Base-by-base conservation (phyloP, 495 filamentous ascomycete species). In the Evernia prunastri region DNA sequence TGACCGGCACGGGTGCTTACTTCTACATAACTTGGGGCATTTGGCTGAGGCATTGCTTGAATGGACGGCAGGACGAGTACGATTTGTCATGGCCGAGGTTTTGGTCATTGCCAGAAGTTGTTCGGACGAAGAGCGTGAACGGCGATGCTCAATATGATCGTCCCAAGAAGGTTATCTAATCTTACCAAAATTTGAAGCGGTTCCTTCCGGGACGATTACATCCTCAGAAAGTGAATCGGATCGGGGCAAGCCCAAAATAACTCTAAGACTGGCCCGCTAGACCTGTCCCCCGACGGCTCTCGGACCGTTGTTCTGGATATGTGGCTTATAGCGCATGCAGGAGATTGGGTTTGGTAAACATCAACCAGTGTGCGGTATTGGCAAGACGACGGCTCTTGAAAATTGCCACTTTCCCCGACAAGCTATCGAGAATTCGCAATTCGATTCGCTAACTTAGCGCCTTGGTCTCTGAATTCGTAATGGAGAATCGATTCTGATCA, bases 21-120 rank as follows among this genome's bases (percentile, higher is more conserved):
- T 84, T 88, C 66, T 89, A 93, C 71, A 91, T 96, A 64, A 75
- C 86, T 25, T 96, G 90, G 89, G 86, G 90, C 15, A 88, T 95
- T 31, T 96, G 90, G 87, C 80, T 95, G 12, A 85, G 89, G 43
- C 87, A 89, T 65, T 91, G 89, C 67, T 76, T 96, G 58, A 90
- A 93, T 64, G 80, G 86, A 7, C 81, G 81, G 25, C 90, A 94
- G 72, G 83, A 89, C 25, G 85, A 92, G 66, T 96, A 86, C 70
- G 78, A 84, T 69, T 74, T 96, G 61, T 70, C 81, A 60, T 97
- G 92, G 92, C 82, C 85, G 11, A 82, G 79, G 37, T 69, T 86
- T 45, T 82, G 83, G 70, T 82, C 81, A 1, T 72, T 95, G 60
- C 92, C 92, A 10, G 80, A 86, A 43, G 79, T 96, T 5, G 73